phyloP scores from a whole-genome alignment of 805 yeast species.

The Nakazawaea peltata region DNA sequence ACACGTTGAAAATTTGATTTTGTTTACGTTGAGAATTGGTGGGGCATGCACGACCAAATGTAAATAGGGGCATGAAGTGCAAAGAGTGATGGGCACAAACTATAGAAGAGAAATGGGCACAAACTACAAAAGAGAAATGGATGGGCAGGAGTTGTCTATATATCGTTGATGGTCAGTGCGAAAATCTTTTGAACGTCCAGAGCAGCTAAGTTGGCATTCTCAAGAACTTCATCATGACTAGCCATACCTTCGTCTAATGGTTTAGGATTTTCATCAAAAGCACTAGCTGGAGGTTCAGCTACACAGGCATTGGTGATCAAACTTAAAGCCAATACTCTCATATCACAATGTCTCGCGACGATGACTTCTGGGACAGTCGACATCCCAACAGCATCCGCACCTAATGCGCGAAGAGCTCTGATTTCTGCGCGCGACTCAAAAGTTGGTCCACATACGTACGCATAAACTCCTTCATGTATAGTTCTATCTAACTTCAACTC shows the following conservation, averaged over 20 bases:
- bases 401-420: conserved; percentile 58
- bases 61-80: too few relatives aligned
- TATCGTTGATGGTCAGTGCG: conserved; percentile 45
- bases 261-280: conserved; percentile 36
- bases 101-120: too few relatives aligned
- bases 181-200: conserved; percentile 69
- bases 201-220: conserved; percentile 74
- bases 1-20: too few relatives aligned
- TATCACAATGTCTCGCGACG: conserved; percentile 82
- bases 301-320: conserved; percentile 83
- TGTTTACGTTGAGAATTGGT: too few relatives aligned
- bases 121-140: too few relatives aligned
- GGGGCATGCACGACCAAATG: too few relatives aligned
- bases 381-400: conserved; percentile 97
- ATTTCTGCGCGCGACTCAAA: conserved; percentile 91
- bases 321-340: conserved; percentile 77
- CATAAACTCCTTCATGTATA: conserved; percentile 82
- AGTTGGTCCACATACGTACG: conserved; percentile 87
- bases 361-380: conserved; percentile 95
- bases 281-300: conserved; percentile 59
- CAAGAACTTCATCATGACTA: conserved; percentile 85
- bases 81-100: too few relatives aligned
- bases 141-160: too few relatives aligned
- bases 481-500: conserved; percentile 35
- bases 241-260: conserved; percentile 71